A percentile compares a stretch with the other conserved stretches of the same genome.
Conservation (phyloP, 148 eudicot species). For the Drosera capensis region DNA sequence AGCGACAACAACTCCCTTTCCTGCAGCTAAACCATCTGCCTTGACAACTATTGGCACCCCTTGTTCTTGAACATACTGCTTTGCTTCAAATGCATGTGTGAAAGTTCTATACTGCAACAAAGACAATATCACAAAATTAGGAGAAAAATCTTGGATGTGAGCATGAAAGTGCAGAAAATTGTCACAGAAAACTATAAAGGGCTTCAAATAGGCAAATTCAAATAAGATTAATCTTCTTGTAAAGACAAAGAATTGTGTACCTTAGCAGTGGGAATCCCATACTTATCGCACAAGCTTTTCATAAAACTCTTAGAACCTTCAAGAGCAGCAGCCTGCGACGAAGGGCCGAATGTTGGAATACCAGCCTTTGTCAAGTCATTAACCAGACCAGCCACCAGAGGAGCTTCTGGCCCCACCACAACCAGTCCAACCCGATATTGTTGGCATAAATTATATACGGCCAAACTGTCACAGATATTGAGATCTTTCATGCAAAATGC, state of each 20-base stretch:
- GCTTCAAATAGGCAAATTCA: too few relatives aligned
- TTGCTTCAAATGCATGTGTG: conserved; percentile 66
- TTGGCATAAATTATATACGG: conserved; percentile 59
- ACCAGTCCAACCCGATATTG: conserved; percentile 56
- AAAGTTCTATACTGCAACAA: conserved; percentile 75
- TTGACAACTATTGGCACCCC: conserved; percentile 88
- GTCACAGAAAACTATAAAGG: not conserved
- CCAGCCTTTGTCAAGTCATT: conserved; percentile 69
- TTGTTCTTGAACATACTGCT: conserved; percentile 57
- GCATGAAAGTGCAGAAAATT: not conserved
- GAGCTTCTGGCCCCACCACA: conserved; percentile 96
- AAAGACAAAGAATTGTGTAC: conserved; percentile 19
- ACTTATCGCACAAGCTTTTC: conserved; percentile 87
- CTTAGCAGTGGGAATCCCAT: conserved; percentile 91
- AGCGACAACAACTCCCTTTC: conserved; percentile 92
- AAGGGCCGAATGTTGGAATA: conserved; percentile 84
- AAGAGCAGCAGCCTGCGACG: conserved; percentile 82
- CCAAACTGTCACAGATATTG: conserved; percentile 53
- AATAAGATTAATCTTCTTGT: not conserved
- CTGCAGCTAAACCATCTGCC: conserved; percentile 93
- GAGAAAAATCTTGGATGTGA: not conserved
- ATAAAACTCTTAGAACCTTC: conserved; percentile 95
- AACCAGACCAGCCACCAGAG: conserved; percentile 91
- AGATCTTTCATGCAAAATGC: conserved; percentile 62
- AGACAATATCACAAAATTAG: not conserved